Evolutionary conservation across 2,329 filamentous ascomycete species (phyloP), one percentile per base, ranked within the genome.

Genomic region (Exophiala sp.): DNA sequence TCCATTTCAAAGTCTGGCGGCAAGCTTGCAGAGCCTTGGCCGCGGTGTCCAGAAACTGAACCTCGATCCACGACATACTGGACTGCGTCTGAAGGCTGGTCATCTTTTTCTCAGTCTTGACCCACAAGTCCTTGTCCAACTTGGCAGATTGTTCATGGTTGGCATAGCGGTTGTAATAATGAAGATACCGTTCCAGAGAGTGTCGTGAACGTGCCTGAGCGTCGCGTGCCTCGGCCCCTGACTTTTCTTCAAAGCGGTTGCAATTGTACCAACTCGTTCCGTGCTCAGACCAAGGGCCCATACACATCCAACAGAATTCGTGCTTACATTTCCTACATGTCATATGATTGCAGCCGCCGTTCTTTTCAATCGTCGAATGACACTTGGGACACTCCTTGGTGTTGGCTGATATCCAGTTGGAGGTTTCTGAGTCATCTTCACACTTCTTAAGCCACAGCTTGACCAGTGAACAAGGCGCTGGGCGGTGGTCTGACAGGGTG

Each of bases 301-400:
- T 98, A 65, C 93, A 98, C 86, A 98, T 97, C 93, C 93, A 98
- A 72, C 93, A 98, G 64, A 98, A 96, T 64, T 96, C 90, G 64
- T 96, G 84, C 64, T 89, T 88, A 73, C 90, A 96, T 68, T 96
- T 96, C 49, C 90, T 78, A 66, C 90, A 96, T 0, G 90, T 96
- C 90, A 96, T 96, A 68, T 96, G 90, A 71, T 96, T 96, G 73
- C 90, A 96, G 2, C 90, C 90, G 45, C 90, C 90, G 59, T 98
- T 98, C 79, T 98, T 98, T 71, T 98, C 93, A 38, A 98, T 98
- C 0, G 93, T 98, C 1, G 91, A 97, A 60, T 88, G 82, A 69
- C 93, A 98, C 66, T 86, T 93, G 0, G 93, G 91, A 58, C 93
- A 98, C 67, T 98, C 93, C 66, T 98, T 98, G 1, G 93, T 98